Base-by-base conservation (phyloP, 2,329 filamentous ascomycete species). In the Leptographium galeiforme region DNA sequence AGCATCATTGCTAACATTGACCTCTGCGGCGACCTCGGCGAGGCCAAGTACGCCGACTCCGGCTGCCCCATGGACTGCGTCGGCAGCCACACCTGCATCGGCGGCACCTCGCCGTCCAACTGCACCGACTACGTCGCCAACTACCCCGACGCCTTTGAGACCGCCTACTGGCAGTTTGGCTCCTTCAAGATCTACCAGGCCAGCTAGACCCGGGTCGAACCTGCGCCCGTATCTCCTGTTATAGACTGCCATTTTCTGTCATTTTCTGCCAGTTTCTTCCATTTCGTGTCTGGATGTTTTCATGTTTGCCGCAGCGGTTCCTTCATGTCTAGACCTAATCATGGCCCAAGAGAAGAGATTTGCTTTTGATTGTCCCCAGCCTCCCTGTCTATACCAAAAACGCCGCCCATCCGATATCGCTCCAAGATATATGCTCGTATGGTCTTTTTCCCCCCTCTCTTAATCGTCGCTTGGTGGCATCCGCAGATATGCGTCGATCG, bases 401-500 rank as follows among this genome's bases (percentile, higher is more conserved):
- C 44, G 44, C 44, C 30, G 19, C 33, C 14, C 16, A 25, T 25
- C 13, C 2, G 30, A 44, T 25, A 10, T n/a, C 2, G 11, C 39
- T n/a, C 38, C n/a, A 48, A 18, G 34, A 33, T 39, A 18, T 18
- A 25, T 38, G 48, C 34, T n/a, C 8, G 39, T 38, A 2, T 34
- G 6, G 14, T 16, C 36, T 25, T 5, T 44, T 13, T 7, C 13
- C 38, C 7, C 1, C 14, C 51, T 10, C 40, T 57, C 52, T 61
- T 72, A 77, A 55, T 80, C 76, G 49, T 83, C 80, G 67, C 72
- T 80, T 13, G 60, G 60, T 60, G 86, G 85, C 75, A 85, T 84
- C 62, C 87, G 72, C 88, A 96, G 88, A 66, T 89, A 96, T 39
- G 81, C 82, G 75, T 97, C 91, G 66, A 97, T 96, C 0, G 90